Percentiles rank a stretch among this genome's conserved stretches.
Conservation (phyloP, 2,329 filamentous ascomycete species). For the Raffaelea arxii region DNA sequence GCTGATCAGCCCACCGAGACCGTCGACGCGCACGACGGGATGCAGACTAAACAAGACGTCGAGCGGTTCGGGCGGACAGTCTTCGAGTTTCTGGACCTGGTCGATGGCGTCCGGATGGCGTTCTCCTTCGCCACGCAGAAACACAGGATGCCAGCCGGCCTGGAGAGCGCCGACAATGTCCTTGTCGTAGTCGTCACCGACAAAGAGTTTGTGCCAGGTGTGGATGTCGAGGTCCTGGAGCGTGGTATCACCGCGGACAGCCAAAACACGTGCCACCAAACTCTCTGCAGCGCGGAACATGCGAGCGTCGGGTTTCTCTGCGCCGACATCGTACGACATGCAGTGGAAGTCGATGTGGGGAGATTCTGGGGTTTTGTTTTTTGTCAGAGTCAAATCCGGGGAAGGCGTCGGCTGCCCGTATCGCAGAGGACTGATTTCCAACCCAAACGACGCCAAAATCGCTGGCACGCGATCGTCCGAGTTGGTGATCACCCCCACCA, state of each 20-base stretch:
- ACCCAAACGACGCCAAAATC: conserved; percentile 42
- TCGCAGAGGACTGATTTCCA: conserved; percentile 32
- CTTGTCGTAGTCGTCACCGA: conserved; percentile 12
- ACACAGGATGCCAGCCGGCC: conserved; percentile 11
- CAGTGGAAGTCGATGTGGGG: conserved; percentile 44
- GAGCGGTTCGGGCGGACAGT: background rate
- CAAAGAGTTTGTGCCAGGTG: conserved; percentile 10
- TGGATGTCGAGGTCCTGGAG: background rate
- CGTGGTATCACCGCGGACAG: background rate
- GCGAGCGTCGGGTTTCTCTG: conserved; percentile 44
- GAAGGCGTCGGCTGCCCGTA: conserved; percentile 10
- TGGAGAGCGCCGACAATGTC: conserved; percentile 9
- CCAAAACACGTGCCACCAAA: conserved; percentile 18
- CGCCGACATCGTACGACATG: conserved; percentile 53
- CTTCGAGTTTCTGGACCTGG: background rate
- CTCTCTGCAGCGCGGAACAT: conserved; percentile 47
- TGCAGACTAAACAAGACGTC: background rate
- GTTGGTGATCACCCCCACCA: conserved; percentile 52
- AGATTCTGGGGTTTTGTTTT: no score
- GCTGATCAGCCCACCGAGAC: conserved; percentile 1
- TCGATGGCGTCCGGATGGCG: background rate
- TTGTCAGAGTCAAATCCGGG: no score
- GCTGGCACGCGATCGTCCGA: conserved; percentile 50
- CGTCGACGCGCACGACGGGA: background rate
- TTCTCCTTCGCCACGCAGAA: background rate